Conservation (phyloP, 345 rosid species). For the Populus nigra region DNA sequence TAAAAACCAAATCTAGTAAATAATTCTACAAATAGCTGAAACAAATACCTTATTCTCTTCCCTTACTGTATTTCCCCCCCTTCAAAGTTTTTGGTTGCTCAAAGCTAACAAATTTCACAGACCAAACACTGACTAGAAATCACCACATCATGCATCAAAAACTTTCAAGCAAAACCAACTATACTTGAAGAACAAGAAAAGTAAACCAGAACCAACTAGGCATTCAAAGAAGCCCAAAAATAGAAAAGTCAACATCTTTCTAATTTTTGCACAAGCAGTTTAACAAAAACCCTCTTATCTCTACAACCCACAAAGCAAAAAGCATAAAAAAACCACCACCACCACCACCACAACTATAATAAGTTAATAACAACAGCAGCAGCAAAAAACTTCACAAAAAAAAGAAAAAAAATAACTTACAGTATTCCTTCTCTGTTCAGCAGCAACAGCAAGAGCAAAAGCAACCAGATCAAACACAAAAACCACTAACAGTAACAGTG, state of each 20-base stretch:
- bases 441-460: constrained; percentile 93
- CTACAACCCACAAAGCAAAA: background rate
- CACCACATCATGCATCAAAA: background rate
- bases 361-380: background rate
- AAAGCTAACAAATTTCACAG: background rate
- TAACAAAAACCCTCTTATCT: background rate
- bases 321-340: background rate
- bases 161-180: background rate
- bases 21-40: background rate
- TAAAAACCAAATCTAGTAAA: background rate
- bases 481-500: constrained; percentile 54
- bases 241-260: background rate
- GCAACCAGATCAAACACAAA: constrained; percentile 76
- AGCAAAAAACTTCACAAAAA: background rate
- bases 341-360: background rate
- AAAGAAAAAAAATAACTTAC: constrained; percentile 40
- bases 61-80: background rate
- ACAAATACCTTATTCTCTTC: background rate
- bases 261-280: background rate
- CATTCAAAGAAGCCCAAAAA: background rate
- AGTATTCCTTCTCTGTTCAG: constrained; percentile 85
- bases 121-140: background rate
- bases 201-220: background rate
- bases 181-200: no score
- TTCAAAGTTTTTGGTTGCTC: background rate